Percentiles rank a stretch among this genome's conserved stretches.
phyloP scores from a whole-genome alignment of 2,329 filamentous ascomycete genomes.

The Hymenoscyphus fructigenus region DNA sequence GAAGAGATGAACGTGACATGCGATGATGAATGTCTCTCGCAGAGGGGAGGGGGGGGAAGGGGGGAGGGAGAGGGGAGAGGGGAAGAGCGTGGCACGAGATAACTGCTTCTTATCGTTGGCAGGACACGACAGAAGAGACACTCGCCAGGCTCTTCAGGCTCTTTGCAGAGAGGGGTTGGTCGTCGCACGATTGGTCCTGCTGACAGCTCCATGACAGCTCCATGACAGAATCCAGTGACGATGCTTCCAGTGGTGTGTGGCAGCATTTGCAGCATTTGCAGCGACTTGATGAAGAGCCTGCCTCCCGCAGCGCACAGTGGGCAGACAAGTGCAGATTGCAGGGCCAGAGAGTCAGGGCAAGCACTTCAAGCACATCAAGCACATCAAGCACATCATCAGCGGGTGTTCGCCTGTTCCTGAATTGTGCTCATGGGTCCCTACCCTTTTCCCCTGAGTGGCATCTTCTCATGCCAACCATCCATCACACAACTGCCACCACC shows the following conservation, averaged over 20 bases:
- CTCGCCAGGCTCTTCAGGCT: neutral
- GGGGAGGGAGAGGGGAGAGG: neutral
- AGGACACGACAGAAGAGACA: neutral
- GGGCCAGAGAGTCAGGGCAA: neutral
- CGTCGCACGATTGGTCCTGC: neutral
- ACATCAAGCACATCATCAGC: constrained; percentile 1
- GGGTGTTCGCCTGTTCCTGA: neutral
- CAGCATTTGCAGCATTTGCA: neutral
- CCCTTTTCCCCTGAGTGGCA: neutral
- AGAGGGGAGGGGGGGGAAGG: neutral
- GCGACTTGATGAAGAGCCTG: neutral
- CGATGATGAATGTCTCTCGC: neutral
- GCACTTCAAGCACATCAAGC: too few species aligned
- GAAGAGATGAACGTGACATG: neutral
- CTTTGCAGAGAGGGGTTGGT: neutral
- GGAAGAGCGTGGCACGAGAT: neutral
- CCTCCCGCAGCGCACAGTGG: neutral
- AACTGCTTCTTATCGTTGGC: neutral
- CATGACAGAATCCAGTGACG: neutral
- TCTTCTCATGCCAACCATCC: neutral
- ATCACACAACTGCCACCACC: neutral
- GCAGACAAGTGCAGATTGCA: neutral
- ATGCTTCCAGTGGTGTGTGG: neutral
- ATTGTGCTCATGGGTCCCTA: neutral
- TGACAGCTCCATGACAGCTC: neutral